phyloP scores from a whole-genome alignment of 768 basidiomycete species.

The Russula compacta region DNA sequence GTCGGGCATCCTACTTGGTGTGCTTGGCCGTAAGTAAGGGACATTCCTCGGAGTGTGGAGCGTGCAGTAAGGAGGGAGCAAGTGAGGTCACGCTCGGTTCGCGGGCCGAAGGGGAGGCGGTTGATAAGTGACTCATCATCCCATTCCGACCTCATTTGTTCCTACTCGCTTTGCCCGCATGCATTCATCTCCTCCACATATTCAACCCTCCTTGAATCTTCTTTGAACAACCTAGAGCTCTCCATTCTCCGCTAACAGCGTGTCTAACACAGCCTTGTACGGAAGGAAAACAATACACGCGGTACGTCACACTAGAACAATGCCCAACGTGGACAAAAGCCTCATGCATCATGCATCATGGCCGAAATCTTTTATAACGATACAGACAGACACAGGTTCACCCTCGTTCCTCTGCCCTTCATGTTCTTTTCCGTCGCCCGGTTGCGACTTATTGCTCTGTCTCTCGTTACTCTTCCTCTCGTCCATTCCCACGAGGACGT shows the following conservation, averaged over 20 bases:
- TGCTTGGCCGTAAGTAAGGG: background rate
- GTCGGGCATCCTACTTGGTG: background rate
- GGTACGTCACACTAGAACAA: conserved; percentile 19
- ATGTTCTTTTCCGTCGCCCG: conserved; percentile 67
- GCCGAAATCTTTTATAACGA: conserved; percentile 15
- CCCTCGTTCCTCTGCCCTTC: conserved; percentile 26
- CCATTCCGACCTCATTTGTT: too few relatives aligned
- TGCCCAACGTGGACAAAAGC: conserved; percentile 17
- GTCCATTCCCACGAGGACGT: conserved; percentile 44
- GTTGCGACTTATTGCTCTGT: conserved; percentile 48
- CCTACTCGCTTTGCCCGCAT: background rate
- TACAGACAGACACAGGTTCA: background rate
- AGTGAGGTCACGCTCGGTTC: background rate
- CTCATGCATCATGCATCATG: background rate
- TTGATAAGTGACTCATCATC: background rate
- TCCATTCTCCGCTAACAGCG: background rate
- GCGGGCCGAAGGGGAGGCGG: background rate
- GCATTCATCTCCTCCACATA: background rate
- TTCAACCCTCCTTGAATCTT: background rate
- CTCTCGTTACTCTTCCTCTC: conserved; percentile 32
- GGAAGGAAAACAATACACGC: conserved; percentile 10
- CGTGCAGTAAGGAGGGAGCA: background rate
- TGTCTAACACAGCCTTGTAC: conserved; percentile 1
- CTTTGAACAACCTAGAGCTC: background rate
- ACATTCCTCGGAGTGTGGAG: background rate